Evolutionary conservation across 2,329 filamentous ascomycete genomes (phyloP), one percentile per base, ranked within the genome.

Genomic region (Colletotrichum filicis): DNA sequence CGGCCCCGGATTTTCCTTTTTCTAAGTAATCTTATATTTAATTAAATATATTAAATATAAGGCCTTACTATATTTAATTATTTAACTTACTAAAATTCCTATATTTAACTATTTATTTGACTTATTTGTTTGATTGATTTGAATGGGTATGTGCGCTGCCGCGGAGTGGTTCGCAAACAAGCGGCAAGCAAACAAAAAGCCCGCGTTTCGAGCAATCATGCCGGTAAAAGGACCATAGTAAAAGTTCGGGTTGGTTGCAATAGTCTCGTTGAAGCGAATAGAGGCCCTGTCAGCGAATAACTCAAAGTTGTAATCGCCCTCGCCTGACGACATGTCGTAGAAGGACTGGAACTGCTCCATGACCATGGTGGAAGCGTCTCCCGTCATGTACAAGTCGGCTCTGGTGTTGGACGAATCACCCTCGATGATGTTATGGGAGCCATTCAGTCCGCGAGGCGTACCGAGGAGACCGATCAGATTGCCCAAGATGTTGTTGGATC

Each of bases 361-460:
- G 77, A 89, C 87, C 79, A 90, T 82, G 22, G 83, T 84, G 66
- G 84, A 85, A 65, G 84, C 84, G 74, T 90, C 85, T 5, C 86
- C 85, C 1, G 83, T 86, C 12, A 82, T 76, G 77, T 90, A 90
- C 0, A 91, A 79, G 70, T 90, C 88, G 46, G 85, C 83, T 3
- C 88, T 84, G 0, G 87, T 89, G 57, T 84, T 83, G 56, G 87
- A 89, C 0, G 82, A 85, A 78, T 90, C 88, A 0, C 85, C 80
- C 80, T 90, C 88, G 76, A 89, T 87, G 68, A 86, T 85, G 77
- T 89, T 89, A 78, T 91, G 89, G 3, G 85, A 85, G n/a, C 86
- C 85, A 16, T 79, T 79, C 2, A 90, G 81, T 5, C 87, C 87
- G 55, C 84, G 83, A 0, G 86, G 86, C 19, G 81, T 81, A 3